phyloP scores from a whole-genome alignment of 1,284 basidiomycete species.

The Ustilago curta region DNA sequence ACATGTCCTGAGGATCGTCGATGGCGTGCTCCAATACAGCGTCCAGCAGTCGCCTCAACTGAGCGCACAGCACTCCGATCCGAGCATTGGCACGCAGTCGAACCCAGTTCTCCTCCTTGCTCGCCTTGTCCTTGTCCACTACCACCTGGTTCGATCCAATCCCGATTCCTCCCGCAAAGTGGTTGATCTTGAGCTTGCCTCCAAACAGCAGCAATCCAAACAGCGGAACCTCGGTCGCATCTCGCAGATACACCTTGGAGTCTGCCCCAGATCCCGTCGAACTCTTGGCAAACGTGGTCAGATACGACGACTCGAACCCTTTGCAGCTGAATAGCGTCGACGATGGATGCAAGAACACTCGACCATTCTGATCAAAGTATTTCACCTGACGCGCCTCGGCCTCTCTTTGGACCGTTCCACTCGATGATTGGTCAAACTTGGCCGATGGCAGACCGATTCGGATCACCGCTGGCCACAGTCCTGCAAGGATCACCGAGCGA shows the following conservation, averaged over 20 bases:
- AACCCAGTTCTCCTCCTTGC: conserved; percentile 72
- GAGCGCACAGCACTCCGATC: conserved; percentile 89
- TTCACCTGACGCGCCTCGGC: conserved; percentile 59
- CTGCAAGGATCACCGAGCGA: conserved; percentile 59
- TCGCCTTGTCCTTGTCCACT: background rate
- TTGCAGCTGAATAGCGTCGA: conserved; percentile 80
- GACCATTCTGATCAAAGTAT: conserved; percentile 68
- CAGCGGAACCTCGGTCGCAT: conserved; percentile 88
- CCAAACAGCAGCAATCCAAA: conserved; percentile 88
- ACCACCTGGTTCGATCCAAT: conserved; percentile 46
- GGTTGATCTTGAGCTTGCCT: conserved; percentile 81
- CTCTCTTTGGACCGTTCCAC: conserved; percentile 62
- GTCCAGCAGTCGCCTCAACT: conserved; percentile 74
- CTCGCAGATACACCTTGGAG: conserved; percentile 85
- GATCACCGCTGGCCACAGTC: conserved; percentile 73
- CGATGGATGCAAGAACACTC: conserved; percentile 86
- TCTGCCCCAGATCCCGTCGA: conserved; percentile 72
- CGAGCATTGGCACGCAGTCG: conserved; percentile 84
- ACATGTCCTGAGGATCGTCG: conserved; percentile 36
- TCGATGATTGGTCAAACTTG: conserved; percentile 59
- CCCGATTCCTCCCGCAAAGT: conserved; percentile 77
- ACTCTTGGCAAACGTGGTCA: conserved; percentile 85
- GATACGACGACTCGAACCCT: conserved; percentile 81
- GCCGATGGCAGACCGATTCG: conserved; percentile 59
- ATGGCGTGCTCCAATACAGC: conserved; percentile 39